Conservation (phyloP, 345 rosid species). For the Aegle marmelos region DNA sequence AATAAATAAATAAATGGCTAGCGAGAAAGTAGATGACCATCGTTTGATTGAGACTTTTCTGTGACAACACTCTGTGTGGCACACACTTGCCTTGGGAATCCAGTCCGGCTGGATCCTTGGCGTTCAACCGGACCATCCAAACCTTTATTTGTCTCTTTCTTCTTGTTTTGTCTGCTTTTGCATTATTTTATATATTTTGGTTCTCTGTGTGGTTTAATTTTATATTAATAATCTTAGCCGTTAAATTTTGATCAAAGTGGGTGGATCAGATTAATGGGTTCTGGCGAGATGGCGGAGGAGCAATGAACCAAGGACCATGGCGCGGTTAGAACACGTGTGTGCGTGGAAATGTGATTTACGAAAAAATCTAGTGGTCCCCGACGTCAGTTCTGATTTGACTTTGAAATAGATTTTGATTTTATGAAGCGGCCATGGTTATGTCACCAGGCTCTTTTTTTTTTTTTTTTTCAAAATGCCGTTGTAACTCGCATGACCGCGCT, state of each 20-base stretch:
- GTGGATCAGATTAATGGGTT: too few relatives aligned
- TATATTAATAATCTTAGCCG: neutral
- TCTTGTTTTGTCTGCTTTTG: neutral
- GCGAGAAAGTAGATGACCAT: neutral
- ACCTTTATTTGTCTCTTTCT: neutral
- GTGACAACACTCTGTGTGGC: slow-evolving; percentile 25
- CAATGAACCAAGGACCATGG: too few relatives aligned
- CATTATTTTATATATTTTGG: neutral
- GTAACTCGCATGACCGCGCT: too few relatives aligned
- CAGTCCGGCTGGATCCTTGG: slow-evolving; percentile 24
- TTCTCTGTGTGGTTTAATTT: neutral
- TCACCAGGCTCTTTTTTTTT: too few relatives aligned
- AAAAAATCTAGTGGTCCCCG: too few relatives aligned
- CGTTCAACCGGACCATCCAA: neutral
- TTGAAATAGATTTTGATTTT: too few relatives aligned
- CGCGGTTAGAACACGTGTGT: too few relatives aligned
- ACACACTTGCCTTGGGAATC: slow-evolving; percentile 23
- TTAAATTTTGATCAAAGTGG: neutral
- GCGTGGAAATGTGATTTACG: too few relatives aligned
- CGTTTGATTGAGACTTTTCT: slow-evolving; percentile 17
- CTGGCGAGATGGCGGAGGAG: too few relatives aligned
- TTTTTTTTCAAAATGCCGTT: too few relatives aligned
- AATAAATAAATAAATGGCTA: neutral
- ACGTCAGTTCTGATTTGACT: too few relatives aligned
- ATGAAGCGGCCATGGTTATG: too few relatives aligned